phyloP scores from a whole-genome alignment of 192 early-diverging fungal genomes.

The Backusella psychrophila region DNA sequence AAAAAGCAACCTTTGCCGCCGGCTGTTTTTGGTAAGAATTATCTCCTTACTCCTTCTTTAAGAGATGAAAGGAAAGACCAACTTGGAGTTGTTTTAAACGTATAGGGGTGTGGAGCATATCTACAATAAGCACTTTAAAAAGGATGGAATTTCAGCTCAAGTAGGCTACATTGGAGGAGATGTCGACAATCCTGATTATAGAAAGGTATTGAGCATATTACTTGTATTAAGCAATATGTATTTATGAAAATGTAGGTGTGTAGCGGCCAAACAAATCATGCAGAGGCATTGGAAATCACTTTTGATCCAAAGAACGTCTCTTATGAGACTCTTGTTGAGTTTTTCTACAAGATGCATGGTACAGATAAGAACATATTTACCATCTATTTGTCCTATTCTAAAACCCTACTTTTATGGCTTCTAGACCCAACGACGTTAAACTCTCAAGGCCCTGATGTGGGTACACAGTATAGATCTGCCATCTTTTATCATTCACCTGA shows the following conservation, averaged over 20 bases:
- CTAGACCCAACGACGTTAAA: constrained; percentile 85
- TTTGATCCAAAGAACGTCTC: constrained; percentile 70
- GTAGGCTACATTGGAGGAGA: constrained; percentile 59
- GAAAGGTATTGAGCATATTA: constrained; percentile 34
- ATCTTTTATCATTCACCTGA: constrained; percentile 81
- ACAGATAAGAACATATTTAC: not conserved
- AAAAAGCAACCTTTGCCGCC: constrained; percentile 81
- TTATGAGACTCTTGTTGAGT: constrained; percentile 74
- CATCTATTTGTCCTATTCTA: not conserved
- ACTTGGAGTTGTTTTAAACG: not conserved
- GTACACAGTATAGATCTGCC: constrained; percentile 85
- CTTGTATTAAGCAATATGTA: not conserved
- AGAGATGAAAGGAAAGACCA: not conserved
- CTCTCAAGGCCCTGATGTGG: constrained; percentile 79
- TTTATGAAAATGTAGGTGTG: constrained; percentile 50
- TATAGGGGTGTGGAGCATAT: constrained; percentile 58
- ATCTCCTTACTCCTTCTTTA: not conserved
- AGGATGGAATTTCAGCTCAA: constrained; percentile 39
- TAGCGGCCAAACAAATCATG: constrained; percentile 73
- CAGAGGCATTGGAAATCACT: constrained; percentile 78
- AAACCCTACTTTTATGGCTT: not conserved
- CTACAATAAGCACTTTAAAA: constrained; percentile 49
- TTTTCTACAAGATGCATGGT: constrained; percentile 79
- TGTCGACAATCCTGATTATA: constrained; percentile 43
- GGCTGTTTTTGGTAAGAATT: constrained; percentile 87